Evolutionary conservation across 768 basidiomycete species (phyloP).

Genomic region (Termitomyces sp.): DNA sequence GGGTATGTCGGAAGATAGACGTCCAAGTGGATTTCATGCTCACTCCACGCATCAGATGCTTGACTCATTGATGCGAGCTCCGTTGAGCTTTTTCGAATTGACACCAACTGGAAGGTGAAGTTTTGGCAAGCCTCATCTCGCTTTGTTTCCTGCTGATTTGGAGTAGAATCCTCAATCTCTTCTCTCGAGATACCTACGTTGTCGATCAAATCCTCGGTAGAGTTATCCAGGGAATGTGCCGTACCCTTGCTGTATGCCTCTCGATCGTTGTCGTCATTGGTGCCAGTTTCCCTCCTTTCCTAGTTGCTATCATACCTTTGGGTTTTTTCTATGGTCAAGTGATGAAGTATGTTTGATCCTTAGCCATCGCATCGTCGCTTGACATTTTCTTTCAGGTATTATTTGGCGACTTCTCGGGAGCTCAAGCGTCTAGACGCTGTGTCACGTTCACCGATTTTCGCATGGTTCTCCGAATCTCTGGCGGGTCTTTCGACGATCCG

Average conservation of each 20-base stretch:
- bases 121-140: background rate
- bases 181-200: constrained; percentile 85
- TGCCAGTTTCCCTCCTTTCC: constrained; percentile 76
- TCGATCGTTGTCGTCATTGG: constrained; percentile 74
- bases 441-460: constrained; percentile 88
- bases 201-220: constrained; percentile 81
- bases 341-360: constrained; percentile 55
- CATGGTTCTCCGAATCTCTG: constrained; percentile 78
- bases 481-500: constrained; percentile 81
- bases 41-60: constrained; percentile 52
- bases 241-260: constrained; percentile 56
- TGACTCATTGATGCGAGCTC: constrained; percentile 74
- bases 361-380: background rate
- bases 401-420: constrained; percentile 82
- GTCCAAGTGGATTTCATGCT: background rate
- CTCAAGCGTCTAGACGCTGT: constrained; percentile 87
- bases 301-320: constrained; percentile 72
- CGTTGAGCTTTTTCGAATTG: constrained; percentile 84
- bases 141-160: background rate
- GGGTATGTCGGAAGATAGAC: constrained; percentile 37
- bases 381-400: constrained; percentile 54
- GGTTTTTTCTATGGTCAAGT: constrained; percentile 77
- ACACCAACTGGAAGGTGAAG: constrained; percentile 80
- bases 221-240: constrained; percentile 67
- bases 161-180: constrained; percentile 78